Percentiles rank a stretch among this genome's conserved stretches.
Evolutionary conservation across 495 filamentous ascomycete species (phyloP).

Genomic region (Parathielavia hyrcaniae): DNA sequence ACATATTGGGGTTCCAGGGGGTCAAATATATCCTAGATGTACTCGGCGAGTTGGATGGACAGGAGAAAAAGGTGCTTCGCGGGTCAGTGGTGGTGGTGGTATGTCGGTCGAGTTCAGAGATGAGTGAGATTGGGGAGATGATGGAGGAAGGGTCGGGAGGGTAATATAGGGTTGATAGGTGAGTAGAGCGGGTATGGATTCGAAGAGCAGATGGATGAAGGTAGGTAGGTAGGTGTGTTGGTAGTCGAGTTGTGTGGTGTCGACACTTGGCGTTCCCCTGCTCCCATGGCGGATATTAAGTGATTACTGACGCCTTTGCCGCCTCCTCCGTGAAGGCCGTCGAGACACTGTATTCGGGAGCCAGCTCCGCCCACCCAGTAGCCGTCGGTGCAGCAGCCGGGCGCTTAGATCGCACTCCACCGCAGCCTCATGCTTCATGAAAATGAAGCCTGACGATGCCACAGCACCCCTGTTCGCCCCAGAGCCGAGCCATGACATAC

Average conservation of each 20-base stretch:
- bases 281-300: background rate
- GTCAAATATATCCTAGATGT: no score
- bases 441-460: background rate
- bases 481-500: background rate
- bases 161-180: no score
- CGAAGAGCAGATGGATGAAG: background rate
- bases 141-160: no score
- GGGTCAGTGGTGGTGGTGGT: no score
- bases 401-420: background rate
- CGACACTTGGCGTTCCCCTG: background rate
- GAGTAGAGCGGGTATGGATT: background rate
- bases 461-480: background rate
- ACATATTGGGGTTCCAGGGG: no score
- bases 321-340: background rate
- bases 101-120: no score
- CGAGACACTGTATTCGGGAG: background rate
- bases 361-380: background rate
- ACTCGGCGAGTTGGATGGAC: no score
- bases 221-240: background rate
- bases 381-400: background rate
- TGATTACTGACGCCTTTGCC: background rate
- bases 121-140: no score
- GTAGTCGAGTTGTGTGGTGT: background rate
- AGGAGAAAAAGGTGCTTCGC: no score
- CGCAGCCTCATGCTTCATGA: background rate